A percentile compares a stretch with the other conserved stretches of the same genome.
These are phyloP conservation scores for Colletotrichum acutatum DNA, from an alignment of 2,329 filamentous ascomycete genomes.

Conservation along the genomic window DNA sequence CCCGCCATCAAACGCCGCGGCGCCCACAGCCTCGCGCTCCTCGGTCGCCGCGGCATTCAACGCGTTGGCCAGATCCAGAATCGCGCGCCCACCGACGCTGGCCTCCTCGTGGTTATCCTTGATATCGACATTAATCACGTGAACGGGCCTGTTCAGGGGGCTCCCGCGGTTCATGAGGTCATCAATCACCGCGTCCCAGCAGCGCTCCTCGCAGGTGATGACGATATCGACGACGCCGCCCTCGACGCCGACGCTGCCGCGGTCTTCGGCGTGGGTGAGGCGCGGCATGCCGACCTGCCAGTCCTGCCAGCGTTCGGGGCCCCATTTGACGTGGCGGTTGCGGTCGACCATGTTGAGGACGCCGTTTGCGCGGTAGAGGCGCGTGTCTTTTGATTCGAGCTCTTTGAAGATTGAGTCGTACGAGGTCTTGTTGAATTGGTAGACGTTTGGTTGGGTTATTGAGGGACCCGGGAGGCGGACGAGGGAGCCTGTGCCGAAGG, in stretches of 20 bases:
- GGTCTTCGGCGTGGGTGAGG: constrained; percentile 78
- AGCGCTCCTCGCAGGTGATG: constrained; percentile 96
- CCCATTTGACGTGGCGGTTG: constrained; percentile 93
- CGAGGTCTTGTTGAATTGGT: constrained; percentile 96
- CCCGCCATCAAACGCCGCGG: constrained; percentile 75
- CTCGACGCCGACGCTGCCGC: constrained; percentile 84
- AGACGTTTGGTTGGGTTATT: constrained; percentile 95
- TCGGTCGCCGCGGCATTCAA: constrained; percentile 84
- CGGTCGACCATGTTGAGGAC: constrained; percentile 95
- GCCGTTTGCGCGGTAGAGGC: constrained; percentile 91
- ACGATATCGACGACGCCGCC: constrained; percentile 92
- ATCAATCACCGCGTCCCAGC: constrained; percentile 97
- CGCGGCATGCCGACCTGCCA: constrained; percentile 91
- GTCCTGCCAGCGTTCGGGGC: constrained; percentile 97
- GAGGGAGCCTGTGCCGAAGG: constrained; percentile 94
- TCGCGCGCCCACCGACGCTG: constrained; percentile 87
- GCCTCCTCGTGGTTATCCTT: constrained; percentile 99
- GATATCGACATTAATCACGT: constrained; percentile 98
- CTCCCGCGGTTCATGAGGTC: constrained; percentile 88
- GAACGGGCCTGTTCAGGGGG: constrained; percentile 90
- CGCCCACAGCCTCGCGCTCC: constrained; percentile 76
- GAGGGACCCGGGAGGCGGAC: constrained; percentile 92
- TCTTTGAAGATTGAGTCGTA: constrained; percentile 96
- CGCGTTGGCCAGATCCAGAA: constrained; percentile 88
- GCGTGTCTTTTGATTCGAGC: constrained; percentile 83